Conservation (phyloP, 2,329 filamentous ascomycete genomes). For the Exophiala mesophila region DNA sequence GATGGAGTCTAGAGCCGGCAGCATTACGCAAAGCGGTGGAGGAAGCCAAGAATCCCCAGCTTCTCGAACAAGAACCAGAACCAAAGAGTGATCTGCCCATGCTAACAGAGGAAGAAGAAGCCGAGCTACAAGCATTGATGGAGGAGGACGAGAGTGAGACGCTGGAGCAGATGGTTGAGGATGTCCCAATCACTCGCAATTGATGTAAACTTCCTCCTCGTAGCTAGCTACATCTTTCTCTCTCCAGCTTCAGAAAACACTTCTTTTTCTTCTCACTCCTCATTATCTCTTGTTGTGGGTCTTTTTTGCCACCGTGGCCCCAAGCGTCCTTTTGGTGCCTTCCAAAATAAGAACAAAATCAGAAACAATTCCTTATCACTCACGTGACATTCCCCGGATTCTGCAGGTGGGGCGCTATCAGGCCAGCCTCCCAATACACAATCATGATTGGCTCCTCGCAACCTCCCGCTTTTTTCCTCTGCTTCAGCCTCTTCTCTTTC, state of each 20-base stretch:
- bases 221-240: no score
- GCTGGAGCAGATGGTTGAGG: conserved; percentile 24
- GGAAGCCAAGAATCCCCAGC: conserved; percentile 41
- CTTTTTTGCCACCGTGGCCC: no score
- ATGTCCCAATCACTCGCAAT: no score
- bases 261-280: no score
- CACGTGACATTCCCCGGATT: no score
- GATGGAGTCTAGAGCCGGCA: conserved; percentile 67
- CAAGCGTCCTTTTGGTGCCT: no score
- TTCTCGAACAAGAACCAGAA: conserved; percentile 44
- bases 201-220: no score
- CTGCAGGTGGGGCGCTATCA: not conserved
- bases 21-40: conserved; percentile 56
- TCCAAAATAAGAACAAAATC: no score
- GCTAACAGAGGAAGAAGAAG: conserved; percentile 85
- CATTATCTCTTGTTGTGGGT: no score
- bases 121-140: conserved; percentile 87
- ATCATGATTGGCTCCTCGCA: conserved; percentile 15
- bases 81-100: conserved; percentile 41
- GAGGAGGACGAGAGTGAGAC: conserved; percentile 56
- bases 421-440: not conserved
- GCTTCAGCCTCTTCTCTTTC: conserved; percentile 6
- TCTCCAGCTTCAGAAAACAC: no score
- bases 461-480: conserved; percentile 3
- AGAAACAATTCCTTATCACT: no score